Percentiles rank a stretch among this genome's conserved stretches.
Evolutionary conservation across 352 stramenopile species (phyloP).

Genomic region (Phytophthora foliorum): DNA sequence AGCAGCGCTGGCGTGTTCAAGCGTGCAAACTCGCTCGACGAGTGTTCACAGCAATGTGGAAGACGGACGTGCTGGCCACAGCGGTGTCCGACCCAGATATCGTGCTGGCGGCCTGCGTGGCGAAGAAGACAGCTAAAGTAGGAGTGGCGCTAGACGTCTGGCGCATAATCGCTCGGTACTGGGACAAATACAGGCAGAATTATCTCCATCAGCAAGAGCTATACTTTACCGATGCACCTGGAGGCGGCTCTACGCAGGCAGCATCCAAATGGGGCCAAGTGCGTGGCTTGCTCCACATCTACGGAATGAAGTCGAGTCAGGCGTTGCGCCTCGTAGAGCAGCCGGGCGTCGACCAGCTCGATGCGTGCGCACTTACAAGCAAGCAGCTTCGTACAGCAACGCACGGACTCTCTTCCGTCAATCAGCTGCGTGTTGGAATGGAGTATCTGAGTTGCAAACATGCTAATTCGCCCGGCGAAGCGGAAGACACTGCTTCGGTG

Average conservation of each 20-base stretch:
- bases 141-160: slow-evolving; percentile 72
- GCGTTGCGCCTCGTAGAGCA: slow-evolving; percentile 43
- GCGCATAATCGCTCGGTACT: slow-evolving; percentile 66
- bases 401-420: slow-evolving; percentile 33
- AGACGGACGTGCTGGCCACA: slow-evolving; percentile 46
- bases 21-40: slow-evolving; percentile 63
- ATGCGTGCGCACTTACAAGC: slow-evolving; percentile 24
- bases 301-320: slow-evolving; percentile 56
- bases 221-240: slow-evolving; percentile 52
- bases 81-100: slow-evolving; percentile 38
- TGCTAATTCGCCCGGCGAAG: background rate
- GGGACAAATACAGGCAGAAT: slow-evolving; percentile 66
- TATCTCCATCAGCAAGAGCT: slow-evolving; percentile 76
- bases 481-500: background rate
- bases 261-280: slow-evolving; percentile 49
- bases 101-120: slow-evolving; percentile 50
- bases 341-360: slow-evolving; percentile 3
- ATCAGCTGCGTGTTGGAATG: slow-evolving; percentile 47
- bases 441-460: slow-evolving; percentile 37
- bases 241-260: background rate
- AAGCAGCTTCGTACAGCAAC: slow-evolving; percentile 36
- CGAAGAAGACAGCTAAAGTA: slow-evolving; percentile 36
- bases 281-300: slow-evolving; percentile 56
- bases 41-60: slow-evolving; percentile 67
- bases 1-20: slow-evolving; percentile 53